These are phyloP conservation scores for Colletotrichum abscissum DNA, from an alignment of 2,329 filamentous ascomycete species.

Conservation along the genomic window DNA sequence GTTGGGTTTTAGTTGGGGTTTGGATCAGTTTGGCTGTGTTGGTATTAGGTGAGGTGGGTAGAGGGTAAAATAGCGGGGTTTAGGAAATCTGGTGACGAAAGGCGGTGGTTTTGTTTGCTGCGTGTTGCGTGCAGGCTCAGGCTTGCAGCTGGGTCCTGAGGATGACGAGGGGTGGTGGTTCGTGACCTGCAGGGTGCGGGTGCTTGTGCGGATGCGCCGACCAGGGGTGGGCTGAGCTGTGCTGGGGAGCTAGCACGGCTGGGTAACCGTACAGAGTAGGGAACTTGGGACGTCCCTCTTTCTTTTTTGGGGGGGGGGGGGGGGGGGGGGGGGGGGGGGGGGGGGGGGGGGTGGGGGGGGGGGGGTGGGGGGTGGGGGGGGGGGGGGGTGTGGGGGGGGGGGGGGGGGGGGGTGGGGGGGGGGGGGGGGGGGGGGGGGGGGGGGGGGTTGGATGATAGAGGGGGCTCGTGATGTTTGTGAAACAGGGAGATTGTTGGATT, in stretches of 20 bases:
- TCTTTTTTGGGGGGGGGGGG: background rate
- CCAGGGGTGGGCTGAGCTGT: conserved; percentile 1
- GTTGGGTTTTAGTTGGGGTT: background rate
- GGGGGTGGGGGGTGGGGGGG: too few relatives aligned
- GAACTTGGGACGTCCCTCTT: background rate
- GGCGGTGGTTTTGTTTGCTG: conserved; percentile 3
- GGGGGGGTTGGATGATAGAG: background rate
- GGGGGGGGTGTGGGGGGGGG: too few relatives aligned
- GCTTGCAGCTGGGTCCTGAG: conserved; percentile 6
- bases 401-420: too few relatives aligned
- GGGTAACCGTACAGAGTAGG: too few relatives aligned
- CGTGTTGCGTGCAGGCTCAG: background rate
- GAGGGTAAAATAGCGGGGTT: conserved; percentile 32
- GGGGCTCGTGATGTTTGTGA: conserved; percentile 34
- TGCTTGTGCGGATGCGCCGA: conserved; percentile 12
- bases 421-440: too few relatives aligned
- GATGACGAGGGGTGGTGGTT: conserved; percentile 23
- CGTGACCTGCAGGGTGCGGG: conserved; percentile 35
- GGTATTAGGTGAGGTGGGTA: background rate
- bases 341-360: too few relatives aligned
- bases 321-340: too few relatives aligned
- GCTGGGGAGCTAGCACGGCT: background rate
- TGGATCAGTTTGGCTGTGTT: background rate
- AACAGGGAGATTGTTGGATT: conserved; percentile 15
- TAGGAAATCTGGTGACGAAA: conserved; percentile 32